Conservation (phyloP, 2,329 filamentous ascomycete genomes). For the Emmonsia crescens region DNA sequence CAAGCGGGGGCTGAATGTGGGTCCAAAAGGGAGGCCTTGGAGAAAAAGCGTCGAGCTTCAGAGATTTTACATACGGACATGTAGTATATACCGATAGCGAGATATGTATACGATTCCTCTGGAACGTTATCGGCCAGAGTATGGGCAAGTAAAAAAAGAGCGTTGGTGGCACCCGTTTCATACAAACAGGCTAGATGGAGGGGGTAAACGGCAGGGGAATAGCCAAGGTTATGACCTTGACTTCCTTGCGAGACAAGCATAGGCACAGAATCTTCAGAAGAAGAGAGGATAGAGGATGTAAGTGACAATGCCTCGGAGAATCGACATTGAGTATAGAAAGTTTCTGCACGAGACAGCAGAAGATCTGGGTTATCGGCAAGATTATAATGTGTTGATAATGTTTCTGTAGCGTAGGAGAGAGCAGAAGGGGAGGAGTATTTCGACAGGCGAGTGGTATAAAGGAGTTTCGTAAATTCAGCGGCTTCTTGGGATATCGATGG, state of each 20-base stretch:
- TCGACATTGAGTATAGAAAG: slow-evolving; percentile 87
- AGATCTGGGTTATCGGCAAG: slow-evolving; percentile 80
- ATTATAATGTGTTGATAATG: slow-evolving; percentile 85
- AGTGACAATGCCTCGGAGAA: slow-evolving; percentile 79
- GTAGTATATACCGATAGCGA: slow-evolving; percentile 93
- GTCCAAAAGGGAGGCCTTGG: slow-evolving; percentile 94
- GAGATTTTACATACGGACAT: slow-evolving; percentile 79
- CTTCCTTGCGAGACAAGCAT: slow-evolving; percentile 17
- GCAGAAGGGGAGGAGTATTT: slow-evolving; percentile 84
- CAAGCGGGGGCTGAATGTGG: slow-evolving; percentile 94
- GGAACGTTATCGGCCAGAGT: slow-evolving; percentile 87
- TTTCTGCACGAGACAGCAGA: slow-evolving; percentile 76
- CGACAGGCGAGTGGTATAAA: slow-evolving; percentile 89
- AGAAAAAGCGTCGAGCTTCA: slow-evolving; percentile 90
- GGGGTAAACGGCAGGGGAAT: slow-evolving; percentile 56
- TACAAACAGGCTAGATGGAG: slow-evolving; percentile 85
- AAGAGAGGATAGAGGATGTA: slow-evolving; percentile 69
- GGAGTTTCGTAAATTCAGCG: slow-evolving; percentile 85
- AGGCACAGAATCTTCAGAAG: slow-evolving; percentile 65
- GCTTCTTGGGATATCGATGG: slow-evolving; percentile 67
- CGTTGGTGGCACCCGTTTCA: slow-evolving; percentile 75
- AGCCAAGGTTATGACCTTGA: slow-evolving; percentile 31
- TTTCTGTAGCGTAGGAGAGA: slow-evolving; percentile 78
- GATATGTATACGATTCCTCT: slow-evolving; percentile 81
- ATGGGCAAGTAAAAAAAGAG: slow-evolving; percentile 83